Base-by-base conservation (phyloP, 1,284 basidiomycete species). In the Waitea zeae region DNA sequence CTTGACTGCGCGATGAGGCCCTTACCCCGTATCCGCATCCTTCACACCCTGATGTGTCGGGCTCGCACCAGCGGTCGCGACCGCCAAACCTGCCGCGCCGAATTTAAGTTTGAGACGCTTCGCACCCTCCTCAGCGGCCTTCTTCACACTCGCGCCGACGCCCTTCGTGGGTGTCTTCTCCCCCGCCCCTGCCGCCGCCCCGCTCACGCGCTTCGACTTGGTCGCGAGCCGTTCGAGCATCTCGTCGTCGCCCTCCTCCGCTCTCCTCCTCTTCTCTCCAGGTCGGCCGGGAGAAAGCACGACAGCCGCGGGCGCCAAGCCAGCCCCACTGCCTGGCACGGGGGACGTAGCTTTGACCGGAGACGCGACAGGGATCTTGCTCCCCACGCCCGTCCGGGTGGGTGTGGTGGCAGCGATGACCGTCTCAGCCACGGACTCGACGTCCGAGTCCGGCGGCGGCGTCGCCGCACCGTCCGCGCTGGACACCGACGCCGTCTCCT, bases 21-120 rank as follows among this genome's bases (percentile, higher is more conserved):
- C 30, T 44, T 50, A 79, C 43, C 80, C 79, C 33, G 70, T 79
- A 50, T 82, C 80, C 34, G 70, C 78, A 47, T 82, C 77, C 54
- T 83, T 83, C 41, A 62, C 62, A 44, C 68, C 64, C 44, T 63
- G 54, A 65, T 72, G 67, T 22, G 56, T 48, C 12, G 56, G 34
- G 5, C 57, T 41, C 12, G 53, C 46, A 6, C 58, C 53, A 19
- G 59, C 45, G 7, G 61, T 49, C 19, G 49, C 58, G n/a, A 59
- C 53, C 11, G 55, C 52, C 31, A 61, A 46, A 34, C 58, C 58
- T n/a, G 59, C 53, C 11, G 61, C 53, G 17, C 70, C 69, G 39
- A 82, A 60, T 54, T 70, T 80, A 39, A 86, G 57, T 56, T 80
- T 82, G 47, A 86, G 67, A 55, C 81, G 81, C 57, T 76, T 81